A percentile compares a stretch with the other conserved stretches of the same genome.
phyloP scores from a whole-genome alignment of 306 rosid genomes.

The Leucaena leucocephala region DNA sequence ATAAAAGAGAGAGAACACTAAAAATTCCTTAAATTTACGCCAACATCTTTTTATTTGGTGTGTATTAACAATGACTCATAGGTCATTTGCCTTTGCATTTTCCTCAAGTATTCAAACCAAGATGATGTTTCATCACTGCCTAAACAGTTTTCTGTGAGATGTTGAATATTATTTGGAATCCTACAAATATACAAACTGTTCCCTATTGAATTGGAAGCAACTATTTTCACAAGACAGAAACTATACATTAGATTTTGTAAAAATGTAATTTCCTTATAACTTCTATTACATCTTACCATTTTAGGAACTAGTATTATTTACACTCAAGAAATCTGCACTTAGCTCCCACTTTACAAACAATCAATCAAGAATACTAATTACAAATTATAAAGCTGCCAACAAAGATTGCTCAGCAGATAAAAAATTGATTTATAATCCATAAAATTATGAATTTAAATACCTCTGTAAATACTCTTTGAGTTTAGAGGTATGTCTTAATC shows the following conservation, averaged over 20 bases:
- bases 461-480: too few species aligned
- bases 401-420: too few species aligned
- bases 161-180: background rate
- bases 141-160: background rate
- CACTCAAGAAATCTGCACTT: background rate
- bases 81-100: background rate
- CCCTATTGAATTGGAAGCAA: background rate
- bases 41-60: too few species aligned
- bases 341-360: background rate
- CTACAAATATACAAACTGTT: background rate
- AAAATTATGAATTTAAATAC: too few species aligned
- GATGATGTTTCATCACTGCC: background rate
- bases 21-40: too few species aligned
- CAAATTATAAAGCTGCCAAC: background rate
- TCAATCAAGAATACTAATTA: background rate
- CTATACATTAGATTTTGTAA: too few species aligned
- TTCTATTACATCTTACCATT: too few species aligned
- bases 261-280: too few species aligned
- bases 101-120: background rate
- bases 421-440: too few species aligned
- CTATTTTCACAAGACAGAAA: background rate
- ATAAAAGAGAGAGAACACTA: too few species aligned
- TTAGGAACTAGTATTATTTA: too few species aligned
- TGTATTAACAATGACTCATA: background rate
- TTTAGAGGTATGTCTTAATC: too few species aligned